These are phyloP conservation scores for Lepidium sativum DNA, from an alignment of 345 rosid species.

Conservation along the genomic window DNA sequence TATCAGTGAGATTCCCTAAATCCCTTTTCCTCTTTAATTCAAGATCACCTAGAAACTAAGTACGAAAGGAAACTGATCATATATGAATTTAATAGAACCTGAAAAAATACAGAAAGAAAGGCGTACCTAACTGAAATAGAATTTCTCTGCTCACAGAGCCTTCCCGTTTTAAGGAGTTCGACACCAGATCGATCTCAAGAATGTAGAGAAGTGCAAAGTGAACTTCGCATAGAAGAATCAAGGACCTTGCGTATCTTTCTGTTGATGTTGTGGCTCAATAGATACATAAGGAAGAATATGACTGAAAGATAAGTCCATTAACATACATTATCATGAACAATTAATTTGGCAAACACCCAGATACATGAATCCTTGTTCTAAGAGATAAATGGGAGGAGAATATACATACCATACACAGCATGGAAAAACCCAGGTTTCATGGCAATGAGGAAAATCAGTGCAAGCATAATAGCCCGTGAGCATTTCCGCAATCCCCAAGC, in stretches of 20 bases:
- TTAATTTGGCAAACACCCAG: not conserved
- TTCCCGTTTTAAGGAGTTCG: slow-evolving; percentile 47
- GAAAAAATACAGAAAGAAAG: slow-evolving; percentile 13
- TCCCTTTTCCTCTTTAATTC: not conserved
- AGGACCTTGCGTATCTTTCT: slow-evolving; percentile 63
- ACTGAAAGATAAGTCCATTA: slow-evolving; percentile 45
- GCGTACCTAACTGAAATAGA: slow-evolving; percentile 67
- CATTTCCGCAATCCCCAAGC: slow-evolving; percentile 98
- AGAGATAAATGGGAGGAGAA: not conserved
- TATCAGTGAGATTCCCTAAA: slow-evolving; percentile 1
- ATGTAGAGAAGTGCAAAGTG: slow-evolving; percentile 88
- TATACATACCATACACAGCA: slow-evolving; percentile 74
- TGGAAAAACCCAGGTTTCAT: slow-evolving; percentile 95
- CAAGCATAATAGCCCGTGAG: slow-evolving; percentile 75
- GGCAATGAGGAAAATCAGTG: slow-evolving; percentile 78
- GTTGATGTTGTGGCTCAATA: slow-evolving; percentile 81
- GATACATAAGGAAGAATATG: slow-evolving; percentile 83
- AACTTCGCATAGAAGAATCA: slow-evolving; percentile 92
- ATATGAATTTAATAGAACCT: slow-evolving; percentile 10
- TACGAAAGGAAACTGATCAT: slow-evolving; percentile 14
- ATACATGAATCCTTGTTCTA: slow-evolving; percentile 7
- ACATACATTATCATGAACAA: slow-evolving; percentile 4
- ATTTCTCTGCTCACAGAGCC: slow-evolving; percentile 57
- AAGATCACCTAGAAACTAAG: slow-evolving; percentile 19
- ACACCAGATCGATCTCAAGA: slow-evolving; percentile 71